Conservation (phyloP, 495 filamentous ascomycete species). For the Cercophora sp. region DNA sequence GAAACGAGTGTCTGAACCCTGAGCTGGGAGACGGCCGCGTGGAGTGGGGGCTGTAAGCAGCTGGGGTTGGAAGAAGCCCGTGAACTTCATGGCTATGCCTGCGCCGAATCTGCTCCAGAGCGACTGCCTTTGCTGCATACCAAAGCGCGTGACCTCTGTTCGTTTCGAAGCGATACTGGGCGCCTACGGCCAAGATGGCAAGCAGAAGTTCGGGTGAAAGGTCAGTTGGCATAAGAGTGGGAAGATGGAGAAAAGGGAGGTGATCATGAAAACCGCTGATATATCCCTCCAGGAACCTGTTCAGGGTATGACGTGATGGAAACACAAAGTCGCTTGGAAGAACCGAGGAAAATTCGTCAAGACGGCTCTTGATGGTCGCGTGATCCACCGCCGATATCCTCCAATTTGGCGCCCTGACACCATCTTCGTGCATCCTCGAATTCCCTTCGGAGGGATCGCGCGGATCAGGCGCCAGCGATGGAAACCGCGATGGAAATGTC, state of each 20-base stretch:
- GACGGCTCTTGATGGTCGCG: slow-evolving; percentile 55
- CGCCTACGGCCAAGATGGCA: slow-evolving; percentile 62
- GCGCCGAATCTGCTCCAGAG: slow-evolving; percentile 50
- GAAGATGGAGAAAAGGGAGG: slow-evolving; percentile 64
- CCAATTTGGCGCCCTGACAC: slow-evolving; percentile 48
- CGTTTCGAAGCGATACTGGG: slow-evolving; percentile 67
- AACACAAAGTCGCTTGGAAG: slow-evolving; percentile 65
- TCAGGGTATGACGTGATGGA: slow-evolving; percentile 59
- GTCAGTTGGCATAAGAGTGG: slow-evolving; percentile 53
- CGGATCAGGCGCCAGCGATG: slow-evolving; percentile 62
- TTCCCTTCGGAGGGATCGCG: slow-evolving; percentile 52
- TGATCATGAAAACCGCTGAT: slow-evolving; percentile 65
- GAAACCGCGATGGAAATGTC: slow-evolving; percentile 64
- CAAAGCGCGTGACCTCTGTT: slow-evolving; percentile 64
- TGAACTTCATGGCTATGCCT: slow-evolving; percentile 49
- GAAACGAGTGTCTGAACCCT: slow-evolving; percentile 48
- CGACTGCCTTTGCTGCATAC: slow-evolving; percentile 58
- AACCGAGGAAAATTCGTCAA: slow-evolving; percentile 63
- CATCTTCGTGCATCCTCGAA: slow-evolving; percentile 39
- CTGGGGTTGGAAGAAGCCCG: slow-evolving; percentile 44
- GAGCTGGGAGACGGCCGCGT: slow-evolving; percentile 49
- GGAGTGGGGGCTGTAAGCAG: slow-evolving; percentile 49
- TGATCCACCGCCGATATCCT: slow-evolving; percentile 63
- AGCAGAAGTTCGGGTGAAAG: slow-evolving; percentile 57
- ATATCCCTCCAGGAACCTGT: slow-evolving; percentile 63